Conservation (phyloP, 2,329 filamentous ascomycete genomes). For the Coniochaeta prunicola region DNA sequence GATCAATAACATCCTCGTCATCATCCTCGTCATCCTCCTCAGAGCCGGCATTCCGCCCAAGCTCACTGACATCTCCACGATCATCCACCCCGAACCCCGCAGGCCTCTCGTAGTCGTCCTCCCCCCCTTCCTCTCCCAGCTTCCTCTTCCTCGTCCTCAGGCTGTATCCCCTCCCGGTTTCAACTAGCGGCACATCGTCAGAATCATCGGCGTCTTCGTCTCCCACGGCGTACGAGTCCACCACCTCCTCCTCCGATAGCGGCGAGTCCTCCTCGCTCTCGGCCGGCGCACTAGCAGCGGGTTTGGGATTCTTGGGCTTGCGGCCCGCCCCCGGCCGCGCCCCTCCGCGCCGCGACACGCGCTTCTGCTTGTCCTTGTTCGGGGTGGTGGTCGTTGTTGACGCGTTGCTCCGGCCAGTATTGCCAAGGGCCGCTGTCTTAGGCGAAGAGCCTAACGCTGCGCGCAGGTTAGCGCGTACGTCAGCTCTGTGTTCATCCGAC, state of each 20-base stretch:
- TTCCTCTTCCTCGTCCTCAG: conserved; percentile 2
- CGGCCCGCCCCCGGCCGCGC: conserved; percentile 15
- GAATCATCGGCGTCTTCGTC: background rate
- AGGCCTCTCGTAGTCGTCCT: no score
- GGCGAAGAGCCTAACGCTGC: no score
- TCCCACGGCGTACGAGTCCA: background rate
- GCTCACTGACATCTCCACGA: background rate
- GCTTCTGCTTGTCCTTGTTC: conserved; percentile 8
- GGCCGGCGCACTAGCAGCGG: background rate
- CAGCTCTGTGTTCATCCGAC: background rate
- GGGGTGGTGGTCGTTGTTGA: no score
- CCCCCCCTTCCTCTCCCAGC: conserved; percentile 4
- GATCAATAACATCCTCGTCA: conserved; percentile 8
- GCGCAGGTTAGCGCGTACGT: background rate
- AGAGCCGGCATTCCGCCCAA: background rate
- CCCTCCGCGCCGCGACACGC: conserved; percentile 10
- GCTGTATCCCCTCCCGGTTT: background rate
- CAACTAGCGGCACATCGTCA: background rate
- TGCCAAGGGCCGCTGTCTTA: no score
- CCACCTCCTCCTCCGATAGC: background rate
- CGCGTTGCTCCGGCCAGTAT: no score
- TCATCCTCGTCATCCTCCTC: background rate
- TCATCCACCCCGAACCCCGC: background rate
- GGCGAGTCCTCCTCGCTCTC: background rate
- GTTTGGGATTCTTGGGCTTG: conserved; percentile 11